Conservation (phyloP, 768 basidiomycete genomes). For the Russula emetica region DNA sequence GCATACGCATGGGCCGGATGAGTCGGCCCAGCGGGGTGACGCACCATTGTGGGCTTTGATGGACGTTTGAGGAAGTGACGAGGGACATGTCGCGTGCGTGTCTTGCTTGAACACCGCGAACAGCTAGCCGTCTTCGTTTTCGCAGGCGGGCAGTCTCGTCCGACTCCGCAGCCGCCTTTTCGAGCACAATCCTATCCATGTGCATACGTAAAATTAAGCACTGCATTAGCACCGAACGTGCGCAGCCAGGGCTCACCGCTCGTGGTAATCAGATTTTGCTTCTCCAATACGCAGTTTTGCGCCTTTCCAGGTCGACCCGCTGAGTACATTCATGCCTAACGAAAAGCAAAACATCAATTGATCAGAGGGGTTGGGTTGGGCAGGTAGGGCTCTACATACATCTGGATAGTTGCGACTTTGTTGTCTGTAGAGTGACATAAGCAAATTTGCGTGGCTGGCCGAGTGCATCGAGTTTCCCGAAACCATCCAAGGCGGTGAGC, state of each 20-base stretch:
- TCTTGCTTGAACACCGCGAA: slow-evolving; percentile 37
- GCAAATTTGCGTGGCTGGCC: slow-evolving; percentile 69
- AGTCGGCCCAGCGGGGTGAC: slow-evolving; percentile 63
- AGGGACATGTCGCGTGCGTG: slow-evolving; percentile 62
- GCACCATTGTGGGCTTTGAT: slow-evolving; percentile 57
- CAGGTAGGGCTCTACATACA: slow-evolving; percentile 43
- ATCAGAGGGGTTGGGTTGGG: background rate
- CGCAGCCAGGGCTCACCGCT: slow-evolving; percentile 44
- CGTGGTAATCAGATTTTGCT: slow-evolving; percentile 69
- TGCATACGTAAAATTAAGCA: slow-evolving; percentile 1
- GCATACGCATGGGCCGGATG: slow-evolving; percentile 63
- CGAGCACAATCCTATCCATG: slow-evolving; percentile 35
- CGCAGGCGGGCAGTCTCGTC: slow-evolving; percentile 37
- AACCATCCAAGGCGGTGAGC: slow-evolving; percentile 64
- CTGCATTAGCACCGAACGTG: background rate
- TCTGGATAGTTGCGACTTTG: slow-evolving; percentile 52
- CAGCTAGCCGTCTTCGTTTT: slow-evolving; percentile 41
- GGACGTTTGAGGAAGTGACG: slow-evolving; percentile 54
- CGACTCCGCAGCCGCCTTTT: slow-evolving; percentile 33
- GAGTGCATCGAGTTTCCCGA: slow-evolving; percentile 58
- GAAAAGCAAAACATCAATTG: background rate
- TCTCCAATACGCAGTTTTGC: slow-evolving; percentile 77
- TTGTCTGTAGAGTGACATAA: slow-evolving; percentile 67
- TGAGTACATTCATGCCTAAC: slow-evolving; percentile 67
- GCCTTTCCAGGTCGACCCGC: slow-evolving; percentile 87